These are phyloP conservation scores for Tillandsia leiboldiana DNA, from an alignment of 176 grass and related monocot genomes.

Conservation along the genomic window DNA sequence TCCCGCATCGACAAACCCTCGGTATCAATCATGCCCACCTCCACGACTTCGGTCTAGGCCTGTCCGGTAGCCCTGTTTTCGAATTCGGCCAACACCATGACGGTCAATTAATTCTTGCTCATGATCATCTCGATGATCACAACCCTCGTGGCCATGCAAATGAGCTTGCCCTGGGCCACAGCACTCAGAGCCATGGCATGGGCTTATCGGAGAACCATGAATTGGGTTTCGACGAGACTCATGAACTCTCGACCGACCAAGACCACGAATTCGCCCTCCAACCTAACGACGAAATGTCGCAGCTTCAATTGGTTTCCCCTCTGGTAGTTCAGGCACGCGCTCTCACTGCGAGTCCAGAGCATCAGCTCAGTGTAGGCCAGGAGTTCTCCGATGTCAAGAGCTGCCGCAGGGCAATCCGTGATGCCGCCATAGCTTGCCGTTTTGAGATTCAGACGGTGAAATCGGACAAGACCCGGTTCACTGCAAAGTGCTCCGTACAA, in stretches of 20 bases:
- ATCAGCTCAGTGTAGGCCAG: conserved; percentile 74
- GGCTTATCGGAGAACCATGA: conserved; percentile 60
- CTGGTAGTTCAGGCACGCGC: conserved; percentile 66
- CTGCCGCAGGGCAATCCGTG: conserved; percentile 79
- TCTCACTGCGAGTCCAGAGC: conserved; percentile 41
- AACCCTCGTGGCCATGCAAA: conserved; percentile 32
- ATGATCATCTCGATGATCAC: conserved; percentile 28
- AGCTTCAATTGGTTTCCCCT: conserved; percentile 40
- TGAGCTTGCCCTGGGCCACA: conserved; percentile 61
- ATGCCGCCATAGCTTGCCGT: conserved; percentile 85
- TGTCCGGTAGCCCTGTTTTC: not conserved
- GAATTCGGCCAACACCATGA: conserved; percentile 39
- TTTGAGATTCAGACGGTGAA: conserved; percentile 98
- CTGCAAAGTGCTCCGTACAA: conserved; percentile 74
- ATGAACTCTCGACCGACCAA: conserved; percentile 71
- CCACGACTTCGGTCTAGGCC: conserved; percentile 43
- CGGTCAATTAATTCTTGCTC: conserved; percentile 48
- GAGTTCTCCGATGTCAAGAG: conserved; percentile 84
- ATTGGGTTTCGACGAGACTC: conserved; percentile 51
- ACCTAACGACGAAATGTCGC: conserved; percentile 38
- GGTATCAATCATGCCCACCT: conserved; percentile 30
- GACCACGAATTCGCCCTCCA: conserved; percentile 64
- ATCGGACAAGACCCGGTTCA: conserved; percentile 82
- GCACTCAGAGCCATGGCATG: conserved; percentile 43
- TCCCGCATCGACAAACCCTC: conserved; percentile 30